Evolutionary conservation across 1,139 yeast genomes (phyloP).

Genomic region (Taphrina sp.): DNA sequence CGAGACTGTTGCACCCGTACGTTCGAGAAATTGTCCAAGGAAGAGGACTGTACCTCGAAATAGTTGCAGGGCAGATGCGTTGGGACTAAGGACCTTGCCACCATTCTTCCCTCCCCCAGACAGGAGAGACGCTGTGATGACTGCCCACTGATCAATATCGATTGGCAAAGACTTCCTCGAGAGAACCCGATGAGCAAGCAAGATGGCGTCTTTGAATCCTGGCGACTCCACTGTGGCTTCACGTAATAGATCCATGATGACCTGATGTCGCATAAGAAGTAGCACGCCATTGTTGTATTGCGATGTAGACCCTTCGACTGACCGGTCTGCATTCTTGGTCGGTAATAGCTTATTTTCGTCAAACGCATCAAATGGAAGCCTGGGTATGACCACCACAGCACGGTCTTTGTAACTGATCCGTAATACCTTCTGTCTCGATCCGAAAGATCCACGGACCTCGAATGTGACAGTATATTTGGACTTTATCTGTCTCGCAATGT

Average conservation of each 20-base stretch:
- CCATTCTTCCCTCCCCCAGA: constrained; percentile 22
- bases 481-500: constrained; percentile 56
- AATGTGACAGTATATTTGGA: constrained; percentile 47
- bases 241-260: not conserved
- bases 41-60: constrained; percentile 16
- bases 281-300: constrained; percentile 36
- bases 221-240: not conserved
- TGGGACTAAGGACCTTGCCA: constrained; percentile 19
- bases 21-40: constrained; percentile 3
- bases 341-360: constrained; percentile 46
- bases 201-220: constrained; percentile 1
- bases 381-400: constrained; percentile 45
- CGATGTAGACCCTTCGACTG: constrained; percentile 35
- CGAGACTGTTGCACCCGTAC: not conserved
- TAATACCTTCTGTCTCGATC: not conserved
- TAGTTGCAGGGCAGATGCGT: constrained; percentile 11
- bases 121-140: constrained; percentile 11
- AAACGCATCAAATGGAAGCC: constrained; percentile 57
- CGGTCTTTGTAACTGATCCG: constrained; percentile 8
- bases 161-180: constrained; percentile 35
- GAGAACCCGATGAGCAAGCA: constrained; percentile 8
- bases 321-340: constrained; percentile 40
- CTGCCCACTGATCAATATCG: not conserved
- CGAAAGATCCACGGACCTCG: not conserved
- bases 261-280: not conserved